Evolutionary conservation across 2,329 filamentous ascomycete genomes (phyloP), one percentile per base, ranked within the genome.

Genomic region (Emmonsiellopsis sp.): DNA sequence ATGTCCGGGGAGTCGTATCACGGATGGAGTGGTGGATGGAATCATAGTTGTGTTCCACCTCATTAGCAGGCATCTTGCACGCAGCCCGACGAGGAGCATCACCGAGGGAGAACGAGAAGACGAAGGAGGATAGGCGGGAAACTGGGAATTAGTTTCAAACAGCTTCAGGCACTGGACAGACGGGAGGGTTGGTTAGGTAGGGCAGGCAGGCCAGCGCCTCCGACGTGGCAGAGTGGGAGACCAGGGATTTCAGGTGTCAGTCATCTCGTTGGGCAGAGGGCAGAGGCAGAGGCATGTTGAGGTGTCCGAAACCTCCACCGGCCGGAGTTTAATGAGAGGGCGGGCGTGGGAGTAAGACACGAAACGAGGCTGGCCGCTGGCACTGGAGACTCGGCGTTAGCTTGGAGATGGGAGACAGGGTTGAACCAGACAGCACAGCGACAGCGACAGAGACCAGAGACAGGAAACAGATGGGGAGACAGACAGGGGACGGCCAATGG

Each of bases 31-130:
- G 56, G 50, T 69, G 62, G 59, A 65, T 60, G 57, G 62, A 58
- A 60, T 66, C 64, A 64, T 65, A 67, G 61, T 65, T 63, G 60
- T 70, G 69, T 58, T 73, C 65, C 63, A 67, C 63, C 67, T 69
- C 63, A 62, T 64, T 65, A 64, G 68, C 68, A 65, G 71, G 44
- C 51, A 53, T 53, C 60, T 68, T 71, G 70, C 65, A 66, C 66
- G 62, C 58, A 60, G 60, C 59, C 61, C 59, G 55, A 59, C 55
- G 58, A 58, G 58, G 61, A 62, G 62, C 59, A 58, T 62, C 62
- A 63, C 62, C 61, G 64, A 63, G 62, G 56, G 40, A 42, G 51
- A 53, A 51, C 44, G 51, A 49, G 53, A 52, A 37, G 33, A 50
- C 49, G 49, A 14, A 55, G 51, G 49, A 34, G 33, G 46, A 39